These are phyloP conservation scores for Begonia peltatifolia DNA, from an alignment of 306 rosid genomes.

Conservation along the genomic window DNA sequence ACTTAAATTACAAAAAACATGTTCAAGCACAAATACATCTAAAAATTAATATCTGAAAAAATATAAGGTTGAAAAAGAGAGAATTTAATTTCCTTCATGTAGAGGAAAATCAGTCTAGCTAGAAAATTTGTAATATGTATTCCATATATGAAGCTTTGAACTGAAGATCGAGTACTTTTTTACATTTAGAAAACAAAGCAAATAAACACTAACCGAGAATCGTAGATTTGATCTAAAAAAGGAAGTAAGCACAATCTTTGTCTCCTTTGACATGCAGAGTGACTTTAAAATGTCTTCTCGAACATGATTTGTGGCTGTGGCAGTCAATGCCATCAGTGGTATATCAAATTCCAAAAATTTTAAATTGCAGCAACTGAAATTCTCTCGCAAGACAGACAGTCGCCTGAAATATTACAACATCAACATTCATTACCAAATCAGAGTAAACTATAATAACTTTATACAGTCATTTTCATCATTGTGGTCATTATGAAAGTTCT, in stretches of 20 bases:
- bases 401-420: conserved; percentile 38
- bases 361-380: conserved; percentile 43
- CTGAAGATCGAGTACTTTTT: conserved; percentile 1
- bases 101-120: no score
- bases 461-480: not conserved
- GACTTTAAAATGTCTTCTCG: conserved; percentile 74
- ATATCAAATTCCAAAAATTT: conserved; percentile 49
- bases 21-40: not conserved
- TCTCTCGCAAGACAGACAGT: conserved; percentile 61
- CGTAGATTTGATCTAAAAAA: conserved; percentile 71
- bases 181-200: not conserved
- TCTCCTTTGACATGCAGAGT: conserved; percentile 49
- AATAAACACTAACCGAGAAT: conserved; percentile 44
- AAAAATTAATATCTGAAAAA: not conserved
- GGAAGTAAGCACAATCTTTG: conserved; percentile 64
- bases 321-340: conserved; percentile 95
- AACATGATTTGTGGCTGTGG: conserved; percentile 69
- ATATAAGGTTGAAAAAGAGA: no score
- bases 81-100: no score
- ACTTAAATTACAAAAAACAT: not conserved
- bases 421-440: not conserved
- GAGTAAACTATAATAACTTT: not conserved
- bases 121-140: no score
- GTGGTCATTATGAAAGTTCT: not conserved
- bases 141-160: not conserved